Base-by-base conservation (phyloP, 164 flowering plant genomes). In the Umbilicus rupestris region DNA sequence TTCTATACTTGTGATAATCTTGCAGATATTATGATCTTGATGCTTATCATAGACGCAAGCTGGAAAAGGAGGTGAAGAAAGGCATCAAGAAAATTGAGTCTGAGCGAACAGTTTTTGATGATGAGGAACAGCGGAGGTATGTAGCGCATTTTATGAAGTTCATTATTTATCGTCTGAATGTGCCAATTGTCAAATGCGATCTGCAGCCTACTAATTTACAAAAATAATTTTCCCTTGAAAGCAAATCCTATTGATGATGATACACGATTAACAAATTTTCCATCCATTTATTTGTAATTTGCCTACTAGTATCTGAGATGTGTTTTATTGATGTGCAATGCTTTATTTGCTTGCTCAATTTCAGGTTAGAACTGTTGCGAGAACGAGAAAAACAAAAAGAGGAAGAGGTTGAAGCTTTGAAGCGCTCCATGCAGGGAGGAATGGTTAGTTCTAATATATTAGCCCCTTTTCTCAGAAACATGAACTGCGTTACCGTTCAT, bases 81-180 rank as follows among this genome's bases (percentile, higher is more conserved):
- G 97, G 99, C 65, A 29, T 68, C 12, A 83, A 80, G 42, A 85
- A 80, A 70, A 75, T 4, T 39, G 62, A 60, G 46, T 46, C 71
- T 37, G 97, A 91, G 64, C 92, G 91, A 33, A 84, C 85, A 46
- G 81, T 89, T 26, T 94, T 94, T 74, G 74, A 94, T 80, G 99
- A 94, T 75, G 99, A 94, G 81, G 99, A 89, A 78, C 87, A 83
- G 60, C 86, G 97, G 2, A 75, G 99, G 96, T 94, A 82, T 73
- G 83, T 76, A 12, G 55, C 1, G 28, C 14, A 20, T 11, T 28
- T 8, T 14, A 2, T 52, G 22, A 4, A 55, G 5, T 26, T 11
- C 17, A 12, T 28, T 29, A 55, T 55, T 55, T 55, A 1, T 12
- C 15, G 10, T 41, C 12, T 9, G 44, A 41, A 41, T 55, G 17